A percentile compares a stretch with the other conserved stretches of the same genome.
phyloP scores from a whole-genome alignment of 352 stramenopile genomes.

The Globisporangium paroecandrum region DNA sequence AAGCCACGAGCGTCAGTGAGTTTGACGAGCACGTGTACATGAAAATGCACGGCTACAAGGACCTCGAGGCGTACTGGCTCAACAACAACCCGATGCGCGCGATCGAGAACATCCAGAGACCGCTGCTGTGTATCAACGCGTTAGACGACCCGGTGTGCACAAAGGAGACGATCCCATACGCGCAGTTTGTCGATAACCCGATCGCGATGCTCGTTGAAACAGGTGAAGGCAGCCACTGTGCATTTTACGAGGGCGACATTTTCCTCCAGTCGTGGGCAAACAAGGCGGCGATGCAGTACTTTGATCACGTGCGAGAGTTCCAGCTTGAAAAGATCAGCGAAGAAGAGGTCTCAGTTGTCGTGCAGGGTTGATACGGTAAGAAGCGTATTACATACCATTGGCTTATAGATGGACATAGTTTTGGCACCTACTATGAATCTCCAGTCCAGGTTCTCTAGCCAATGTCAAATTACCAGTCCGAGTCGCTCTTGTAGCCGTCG shows the following conservation, averaged over 20 bases:
- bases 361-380: constrained; percentile 4
- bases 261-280: constrained; percentile 68
- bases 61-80: constrained; percentile 64
- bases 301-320: constrained; percentile 55
- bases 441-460: background rate
- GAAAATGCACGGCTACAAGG: constrained; percentile 69
- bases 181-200: constrained; percentile 47
- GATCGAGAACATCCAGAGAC: constrained; percentile 47
- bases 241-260: constrained; percentile 65
- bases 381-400: background rate
- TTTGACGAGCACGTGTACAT: constrained; percentile 82
- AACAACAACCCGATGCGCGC: constrained; percentile 77
- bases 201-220: constrained; percentile 56
- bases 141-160: constrained; percentile 77
- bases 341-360: background rate
- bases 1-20: constrained; percentile 51
- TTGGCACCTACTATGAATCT: too few species aligned
- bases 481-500: constrained; percentile 35
- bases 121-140: constrained; percentile 71
- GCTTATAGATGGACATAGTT: constrained; percentile 5
- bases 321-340: constrained; percentile 4
- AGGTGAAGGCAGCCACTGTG: constrained; percentile 64
- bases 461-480: constrained; percentile 17
- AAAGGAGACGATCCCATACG: constrained; percentile 66
- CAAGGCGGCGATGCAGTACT: constrained; percentile 54